A percentile compares a stretch with the other conserved stretches of the same genome.
Conservation (phyloP, 2,329 filamentous ascomycete genomes). For the Nemania diffusa region DNA sequence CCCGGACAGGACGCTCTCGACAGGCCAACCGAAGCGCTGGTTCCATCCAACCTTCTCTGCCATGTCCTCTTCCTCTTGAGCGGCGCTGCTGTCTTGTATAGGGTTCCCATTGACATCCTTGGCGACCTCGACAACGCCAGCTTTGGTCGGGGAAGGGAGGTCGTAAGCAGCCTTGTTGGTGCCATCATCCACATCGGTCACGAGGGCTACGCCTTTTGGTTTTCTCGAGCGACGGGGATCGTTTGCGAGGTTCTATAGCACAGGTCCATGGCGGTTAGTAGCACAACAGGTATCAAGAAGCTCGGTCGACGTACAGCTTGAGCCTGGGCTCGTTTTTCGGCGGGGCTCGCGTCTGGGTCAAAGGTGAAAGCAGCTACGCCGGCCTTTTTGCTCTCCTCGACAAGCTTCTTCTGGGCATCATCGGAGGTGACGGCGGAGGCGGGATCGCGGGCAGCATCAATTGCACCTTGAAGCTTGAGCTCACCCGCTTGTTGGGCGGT, state of each 20-base stretch:
- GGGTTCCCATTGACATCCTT: conserved; percentile 61
- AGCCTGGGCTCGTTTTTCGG: conserved; percentile 85
- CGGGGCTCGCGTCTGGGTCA: conserved; percentile 82
- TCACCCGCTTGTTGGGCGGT: conserved; percentile 61
- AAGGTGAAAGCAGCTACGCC: conserved; percentile 86
- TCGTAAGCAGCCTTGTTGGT: conserved; percentile 75
- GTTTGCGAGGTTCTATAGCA: conserved; percentile 67
- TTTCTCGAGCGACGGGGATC: conserved; percentile 70
- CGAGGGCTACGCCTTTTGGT: conserved; percentile 72
- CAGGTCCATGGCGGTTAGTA: conserved; percentile 16
- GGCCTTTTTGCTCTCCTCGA: conserved; percentile 80
- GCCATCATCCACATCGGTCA: conserved; percentile 82
- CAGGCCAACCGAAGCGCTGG: conserved; percentile 80
- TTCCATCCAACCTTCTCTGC: conserved; percentile 82
- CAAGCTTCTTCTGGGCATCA: conserved; percentile 76
- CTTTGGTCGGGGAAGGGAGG: conserved; percentile 78
- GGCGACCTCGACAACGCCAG: conserved; percentile 69
- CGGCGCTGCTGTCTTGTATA: conserved; percentile 61
- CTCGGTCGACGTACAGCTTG: conserved; percentile 69
- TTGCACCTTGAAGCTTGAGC: conserved; percentile 82
- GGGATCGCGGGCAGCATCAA: conserved; percentile 80
- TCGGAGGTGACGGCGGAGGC: conserved; percentile 73
- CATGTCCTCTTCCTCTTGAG: conserved; percentile 64
- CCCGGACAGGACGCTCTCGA: conserved; percentile 64
- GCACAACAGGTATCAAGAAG: neutral